Evolutionary conservation across 768 basidiomycete species (phyloP).

Genomic region (Leccinum aurantiacum): DNA sequence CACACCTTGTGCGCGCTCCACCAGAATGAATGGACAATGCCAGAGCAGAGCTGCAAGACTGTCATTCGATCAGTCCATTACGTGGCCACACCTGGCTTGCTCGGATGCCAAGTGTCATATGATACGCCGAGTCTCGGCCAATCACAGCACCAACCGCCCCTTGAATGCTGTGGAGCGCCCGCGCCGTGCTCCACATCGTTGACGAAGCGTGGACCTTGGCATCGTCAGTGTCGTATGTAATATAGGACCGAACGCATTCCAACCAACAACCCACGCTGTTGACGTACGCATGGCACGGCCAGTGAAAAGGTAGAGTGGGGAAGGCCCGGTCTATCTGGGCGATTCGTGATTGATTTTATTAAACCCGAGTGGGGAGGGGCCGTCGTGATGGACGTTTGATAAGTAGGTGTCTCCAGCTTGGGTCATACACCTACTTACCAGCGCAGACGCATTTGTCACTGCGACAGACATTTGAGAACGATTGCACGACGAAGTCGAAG

Average conservation of each 20-base stretch:
- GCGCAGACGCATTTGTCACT: conserved; percentile 12
- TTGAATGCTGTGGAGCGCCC: background rate
- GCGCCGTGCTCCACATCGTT: background rate
- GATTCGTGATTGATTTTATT: conserved; percentile 15
- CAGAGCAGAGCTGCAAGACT: background rate
- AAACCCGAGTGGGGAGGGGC: conserved; percentile 5
- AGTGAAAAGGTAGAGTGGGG: background rate
- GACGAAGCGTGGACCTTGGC: background rate
- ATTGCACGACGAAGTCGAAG: conserved; percentile 11
- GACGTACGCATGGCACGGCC: conserved; percentile 8
- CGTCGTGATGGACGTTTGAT: conserved; percentile 3
- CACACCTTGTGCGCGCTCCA: background rate
- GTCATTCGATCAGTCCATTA: background rate
- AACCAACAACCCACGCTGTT: conserved; percentile 3
- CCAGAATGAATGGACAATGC: background rate
- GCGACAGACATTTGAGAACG: conserved; percentile 8
- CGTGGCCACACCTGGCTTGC: conserved; percentile 1
- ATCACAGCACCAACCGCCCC: background rate
- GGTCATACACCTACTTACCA: conserved; percentile 3
- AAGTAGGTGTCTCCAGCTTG: conserved; percentile 1
- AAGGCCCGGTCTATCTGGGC: conserved; percentile 5
- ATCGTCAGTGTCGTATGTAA: background rate
- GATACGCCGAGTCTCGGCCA: background rate
- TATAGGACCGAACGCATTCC: background rate
- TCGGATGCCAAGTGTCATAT: background rate